Base-by-base conservation (phyloP, 768 basidiomycete species). In the Rhodotorula diobovata region DNA sequence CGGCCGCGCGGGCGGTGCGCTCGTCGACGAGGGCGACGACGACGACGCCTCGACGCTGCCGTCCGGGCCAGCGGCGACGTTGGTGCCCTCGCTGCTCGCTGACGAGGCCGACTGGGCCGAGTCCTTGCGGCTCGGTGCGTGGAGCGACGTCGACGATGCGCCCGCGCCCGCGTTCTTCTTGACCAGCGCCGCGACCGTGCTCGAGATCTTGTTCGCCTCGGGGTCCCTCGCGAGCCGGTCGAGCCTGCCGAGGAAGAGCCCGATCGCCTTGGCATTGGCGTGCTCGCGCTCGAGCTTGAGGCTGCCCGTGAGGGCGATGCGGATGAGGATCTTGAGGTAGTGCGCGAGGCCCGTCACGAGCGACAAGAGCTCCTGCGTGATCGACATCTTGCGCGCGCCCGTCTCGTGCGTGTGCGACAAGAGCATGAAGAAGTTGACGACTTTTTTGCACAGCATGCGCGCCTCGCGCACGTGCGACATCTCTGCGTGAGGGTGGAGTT, bases 401-500 rank as follows among this genome's bases (percentile, higher is more conserved):
- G 91, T 90, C 80, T 95, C 91, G 81, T 95, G 93, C 34, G 93
- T 94, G 80, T 94, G 93, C 14, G 95, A 97, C 58, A 99, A 84
- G 48, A 97, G 83, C 30, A 93, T 96, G 82, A 99, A 97, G 65
- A 99, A 87, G 82, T 98, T 96, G 76, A 98, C 96, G 4, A 95
- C 95, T 82, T 98, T 98, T 72, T 96, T 90, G 82, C 96, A 99
- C 32, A 99, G 87, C 89, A 97, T 92, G 70, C 96, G 89, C 54
- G 95, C 94, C 84, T 98, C 96, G 50, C 96, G 88, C 66, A 97
- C 91, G 82, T 98, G 96, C 48, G 94, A 92, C 90, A 97, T 94
- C 70, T 75, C 68, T 75, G 73, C 46, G 56, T 14, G 4, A 50
- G 18, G 15, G 60, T 21, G 45, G 25, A 12, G 48, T 50, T 12